These are phyloP conservation scores for Aureobasidium sp. DNA, from an alignment of 2,329 filamentous ascomycete species.

Conservation along the genomic window DNA sequence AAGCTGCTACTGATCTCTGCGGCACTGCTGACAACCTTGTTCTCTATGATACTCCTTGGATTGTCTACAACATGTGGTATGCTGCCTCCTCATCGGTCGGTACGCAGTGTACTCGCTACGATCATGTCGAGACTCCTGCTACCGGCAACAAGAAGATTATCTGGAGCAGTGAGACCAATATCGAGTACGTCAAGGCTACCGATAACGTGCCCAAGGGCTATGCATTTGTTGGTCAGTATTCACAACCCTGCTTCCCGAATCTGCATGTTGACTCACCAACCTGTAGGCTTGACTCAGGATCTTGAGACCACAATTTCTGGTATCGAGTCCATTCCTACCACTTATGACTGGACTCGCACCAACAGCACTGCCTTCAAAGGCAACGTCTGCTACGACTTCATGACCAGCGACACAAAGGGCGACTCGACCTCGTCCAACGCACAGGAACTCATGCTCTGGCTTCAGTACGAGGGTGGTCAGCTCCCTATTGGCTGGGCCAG, in stretches of 20 bases:
- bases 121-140: slow-evolving; percentile 25
- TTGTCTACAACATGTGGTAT: slow-evolving; percentile 43
- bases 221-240: slow-evolving; percentile 40
- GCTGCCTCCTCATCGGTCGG: slow-evolving; percentile 35
- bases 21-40: slow-evolving; percentile 25
- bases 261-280: too few relatives aligned
- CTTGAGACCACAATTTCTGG: slow-evolving; percentile 34
- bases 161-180: slow-evolving; percentile 36
- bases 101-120: slow-evolving; percentile 36
- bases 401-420: slow-evolving; percentile 38
- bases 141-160: slow-evolving; percentile 32
- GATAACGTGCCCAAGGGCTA: slow-evolving; percentile 39
- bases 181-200: slow-evolving; percentile 32
- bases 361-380: slow-evolving; percentile 39
- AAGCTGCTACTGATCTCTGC: slow-evolving; percentile 11
- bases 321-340: slow-evolving; percentile 36
- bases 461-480: slow-evolving; percentile 40
- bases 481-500: slow-evolving; percentile 38
- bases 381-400: slow-evolving; percentile 41
- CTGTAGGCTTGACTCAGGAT: slow-evolving; percentile 38
- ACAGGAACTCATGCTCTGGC: slow-evolving; percentile 42
- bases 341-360: slow-evolving; percentile 35
- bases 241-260: too few relatives aligned
- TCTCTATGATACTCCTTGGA: slow-evolving; percentile 37
- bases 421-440: slow-evolving; percentile 36